Base-by-base conservation (phyloP, 495 filamentous ascomycete genomes). In the Hyaloscypha hepaticicola region DNA sequence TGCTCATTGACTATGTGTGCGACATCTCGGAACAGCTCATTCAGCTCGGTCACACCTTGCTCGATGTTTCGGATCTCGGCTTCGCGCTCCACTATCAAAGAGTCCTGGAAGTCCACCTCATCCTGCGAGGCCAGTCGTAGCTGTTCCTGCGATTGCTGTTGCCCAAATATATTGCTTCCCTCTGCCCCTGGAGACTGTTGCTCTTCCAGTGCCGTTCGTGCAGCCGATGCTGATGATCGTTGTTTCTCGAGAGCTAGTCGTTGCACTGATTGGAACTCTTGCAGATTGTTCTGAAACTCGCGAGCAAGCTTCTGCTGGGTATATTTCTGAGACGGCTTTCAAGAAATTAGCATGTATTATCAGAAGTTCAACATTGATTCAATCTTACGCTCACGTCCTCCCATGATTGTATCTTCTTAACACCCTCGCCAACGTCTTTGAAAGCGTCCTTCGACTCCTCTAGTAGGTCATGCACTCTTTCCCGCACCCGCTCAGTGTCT, bases 81-180 rank as follows among this genome's bases (percentile, higher is more conserved):
- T 74, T 99, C 95, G 21, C 95, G 92, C 81, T 98, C 93, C 65
- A 94, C 86, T 73, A 99, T 98, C 34, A 99, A 78, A 12, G 88
- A 87, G 66, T 98, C 96, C 72, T 99, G 96, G 79, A 98, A 99
- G 71, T 98, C 93, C 57, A 99, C 95, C 70, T 99, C 95, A 72
- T 91, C 88, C 73, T 99, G 95, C 38, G 92, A 85, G 1, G 95
- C 95, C 1, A 98, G 83, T 19, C 88, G 90, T 27, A 88, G 79
- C 69, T 90, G 85, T 67, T 95, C 87, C 72, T 94, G 85, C 60
- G 94, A 82, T 71, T 93, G 90, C 58, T 83, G 80, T 64, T 74
- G 38, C 73, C 79, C 68, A 60, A 70, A 53, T 24, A 62, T 70
- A 65, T 66, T 68, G 53, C 70, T 63, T 41, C 73, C 72, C 65